Conservation (phyloP, 257 asterid genomes). For the Jacaranda mimosifolia region DNA sequence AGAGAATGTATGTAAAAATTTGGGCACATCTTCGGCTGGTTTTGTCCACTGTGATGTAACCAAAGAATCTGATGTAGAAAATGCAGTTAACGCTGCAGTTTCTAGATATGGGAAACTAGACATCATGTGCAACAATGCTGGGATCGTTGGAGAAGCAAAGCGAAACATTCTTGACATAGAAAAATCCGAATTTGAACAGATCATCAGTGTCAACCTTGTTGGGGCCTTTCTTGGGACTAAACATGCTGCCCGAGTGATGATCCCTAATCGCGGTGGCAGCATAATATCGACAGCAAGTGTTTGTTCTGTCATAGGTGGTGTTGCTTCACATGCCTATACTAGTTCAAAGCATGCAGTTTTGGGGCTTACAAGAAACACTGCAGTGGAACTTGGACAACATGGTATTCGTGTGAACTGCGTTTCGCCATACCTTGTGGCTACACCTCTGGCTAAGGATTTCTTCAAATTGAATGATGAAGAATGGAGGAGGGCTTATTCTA, state of each 20-base stretch:
- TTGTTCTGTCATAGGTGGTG: conserved; percentile 34
- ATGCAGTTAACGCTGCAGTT: conserved; percentile 26
- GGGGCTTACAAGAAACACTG: conserved; percentile 46
- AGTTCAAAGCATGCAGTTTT: conserved; percentile 44
- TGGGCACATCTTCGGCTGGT: no score
- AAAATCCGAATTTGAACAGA: conserved; percentile 30
- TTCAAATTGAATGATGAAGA: neutral
- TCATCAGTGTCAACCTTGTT: conserved; percentile 39
- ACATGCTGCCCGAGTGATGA: conserved; percentile 58
- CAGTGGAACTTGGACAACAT: conserved; percentile 43
- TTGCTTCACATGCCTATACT: conserved; percentile 37
- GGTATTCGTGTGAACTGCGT: conserved; percentile 50
- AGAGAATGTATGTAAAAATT: neutral
- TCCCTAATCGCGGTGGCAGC: conserved; percentile 40
- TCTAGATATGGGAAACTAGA: conserved; percentile 29
- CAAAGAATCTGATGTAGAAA: conserved; percentile 19
- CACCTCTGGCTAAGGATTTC: conserved; percentile 23
- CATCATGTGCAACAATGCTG: conserved; percentile 38
- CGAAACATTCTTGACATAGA: conserved; percentile 30
- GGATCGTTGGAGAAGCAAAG: neutral
- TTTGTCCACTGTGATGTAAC: conserved; percentile 41
- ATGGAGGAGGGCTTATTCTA: neutral
- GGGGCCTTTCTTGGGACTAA: conserved; percentile 51
- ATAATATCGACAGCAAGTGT: conserved; percentile 46
- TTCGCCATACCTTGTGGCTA: conserved; percentile 33